Percentiles rank a stretch among this genome's conserved stretches.
phyloP scores from a whole-genome alignment of 345 rosid species.

The Heritiera littoralis region DNA sequence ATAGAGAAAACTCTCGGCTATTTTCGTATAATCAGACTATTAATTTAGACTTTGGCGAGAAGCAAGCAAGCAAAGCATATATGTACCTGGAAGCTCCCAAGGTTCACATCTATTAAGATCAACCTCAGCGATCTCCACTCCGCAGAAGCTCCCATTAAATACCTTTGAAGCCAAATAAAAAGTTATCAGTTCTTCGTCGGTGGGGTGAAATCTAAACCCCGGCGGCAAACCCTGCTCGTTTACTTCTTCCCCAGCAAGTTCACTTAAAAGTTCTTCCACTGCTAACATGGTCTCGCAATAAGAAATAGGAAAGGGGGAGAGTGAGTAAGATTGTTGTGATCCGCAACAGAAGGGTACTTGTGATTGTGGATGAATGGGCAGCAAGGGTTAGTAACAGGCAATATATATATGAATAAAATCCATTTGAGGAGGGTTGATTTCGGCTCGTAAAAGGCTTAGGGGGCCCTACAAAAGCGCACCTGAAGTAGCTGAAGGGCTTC shows the following conservation, averaged over 20 bases:
- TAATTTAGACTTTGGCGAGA: not conserved
- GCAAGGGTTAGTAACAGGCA: conserved; percentile 2
- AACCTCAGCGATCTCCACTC: conserved; percentile 76
- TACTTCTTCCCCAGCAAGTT: conserved; percentile 62
- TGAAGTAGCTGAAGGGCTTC: conserved; percentile 13
- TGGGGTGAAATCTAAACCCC: conserved; percentile 94
- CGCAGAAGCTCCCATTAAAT: conserved; percentile 67
- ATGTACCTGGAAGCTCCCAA: conserved; percentile 94
- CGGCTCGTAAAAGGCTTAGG: conserved; percentile 20
- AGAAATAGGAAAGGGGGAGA: not conserved
- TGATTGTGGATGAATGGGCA: not conserved
- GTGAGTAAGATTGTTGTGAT: not conserved
- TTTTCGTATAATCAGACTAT: not conserved
- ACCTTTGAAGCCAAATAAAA: conserved; percentile 91
- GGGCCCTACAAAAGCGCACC: conserved; percentile 22
- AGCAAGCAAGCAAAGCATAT: too few relatives aligned
- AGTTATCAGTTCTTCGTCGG: conserved; percentile 92
- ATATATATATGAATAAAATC: conserved; percentile 21
- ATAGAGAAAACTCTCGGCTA: not conserved
- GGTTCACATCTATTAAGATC: conserved; percentile 96
- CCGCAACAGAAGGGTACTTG: not conserved
- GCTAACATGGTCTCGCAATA: conserved; percentile 41
- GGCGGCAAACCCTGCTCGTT: conserved; percentile 87
- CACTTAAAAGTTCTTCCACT: conserved; percentile 65
- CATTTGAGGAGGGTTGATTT: not conserved